phyloP scores from a whole-genome alignment of 257 asterid species.

The Solanum tarijense region DNA sequence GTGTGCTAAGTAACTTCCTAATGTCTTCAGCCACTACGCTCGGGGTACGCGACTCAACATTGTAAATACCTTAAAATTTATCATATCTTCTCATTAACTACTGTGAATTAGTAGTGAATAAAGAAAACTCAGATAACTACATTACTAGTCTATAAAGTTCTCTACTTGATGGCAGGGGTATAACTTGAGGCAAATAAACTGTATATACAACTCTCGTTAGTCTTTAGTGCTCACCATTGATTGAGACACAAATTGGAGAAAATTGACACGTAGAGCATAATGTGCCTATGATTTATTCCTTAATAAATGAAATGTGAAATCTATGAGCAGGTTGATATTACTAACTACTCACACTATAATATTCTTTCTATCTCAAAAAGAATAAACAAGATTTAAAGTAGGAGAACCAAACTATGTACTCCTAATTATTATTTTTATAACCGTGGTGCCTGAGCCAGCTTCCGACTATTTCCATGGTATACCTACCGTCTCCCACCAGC shows the following conservation, averaged over 20 bases:
- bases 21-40: not conserved
- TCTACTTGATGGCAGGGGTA: not conserved
- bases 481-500: not conserved
- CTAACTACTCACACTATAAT: not conserved
- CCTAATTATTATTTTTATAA: not conserved
- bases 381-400: not conserved
- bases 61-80: not conserved
- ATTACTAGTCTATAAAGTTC: not conserved
- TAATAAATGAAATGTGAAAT: not conserved
- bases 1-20: not conserved
- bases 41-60: not conserved
- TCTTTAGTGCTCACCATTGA: not conserved
- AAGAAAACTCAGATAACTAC: not conserved
- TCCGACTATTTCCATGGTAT: not conserved
- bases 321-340: not conserved
- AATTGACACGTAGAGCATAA: not conserved
- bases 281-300: not conserved
- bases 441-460: not conserved
- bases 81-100: not conserved
- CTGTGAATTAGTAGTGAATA: not conserved
- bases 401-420: not conserved
- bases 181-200: not conserved
- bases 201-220: not conserved
- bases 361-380: not conserved
- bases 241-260: not conserved